phyloP scores from a whole-genome alignment of 305 asterid species.

The Plantago lanceolata region DNA sequence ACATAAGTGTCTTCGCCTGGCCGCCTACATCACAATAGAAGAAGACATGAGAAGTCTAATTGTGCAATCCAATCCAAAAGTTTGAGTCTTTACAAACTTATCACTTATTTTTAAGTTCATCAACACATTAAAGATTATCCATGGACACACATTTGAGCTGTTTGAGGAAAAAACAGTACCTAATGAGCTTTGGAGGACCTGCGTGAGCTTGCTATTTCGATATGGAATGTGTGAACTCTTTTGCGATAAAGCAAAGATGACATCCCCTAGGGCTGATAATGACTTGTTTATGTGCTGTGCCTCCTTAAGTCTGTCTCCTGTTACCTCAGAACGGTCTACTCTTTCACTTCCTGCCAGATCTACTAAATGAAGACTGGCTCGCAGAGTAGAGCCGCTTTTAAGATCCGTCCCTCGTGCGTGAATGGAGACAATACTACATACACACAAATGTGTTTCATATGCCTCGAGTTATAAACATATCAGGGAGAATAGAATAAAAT shows the following conservation, averaged over 20 bases:
- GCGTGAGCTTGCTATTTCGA: constrained; percentile 84
- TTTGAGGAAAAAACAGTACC: constrained; percentile 33
- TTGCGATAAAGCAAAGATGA: constrained; percentile 72
- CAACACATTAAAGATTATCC: not conserved
- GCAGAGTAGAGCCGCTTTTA: constrained; percentile 51
- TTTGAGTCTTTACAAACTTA: no score
- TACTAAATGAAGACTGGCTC: constrained; percentile 77
- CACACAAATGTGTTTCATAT: constrained; percentile 13
- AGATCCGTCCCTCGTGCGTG: constrained; percentile 55
- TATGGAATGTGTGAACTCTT: constrained; percentile 70
- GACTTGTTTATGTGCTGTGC: constrained; percentile 84
- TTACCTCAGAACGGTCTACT: constrained; percentile 83
- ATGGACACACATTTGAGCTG: not conserved
- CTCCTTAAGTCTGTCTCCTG: constrained; percentile 76
- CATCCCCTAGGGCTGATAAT: constrained; percentile 77
- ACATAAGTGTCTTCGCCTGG: constrained; percentile 79
- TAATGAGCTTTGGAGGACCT: constrained; percentile 78
- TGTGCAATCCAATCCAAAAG: not conserved
- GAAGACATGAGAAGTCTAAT: not conserved
- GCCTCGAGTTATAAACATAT: not conserved
- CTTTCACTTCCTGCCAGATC: constrained; percentile 92
- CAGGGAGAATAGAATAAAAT: no score
- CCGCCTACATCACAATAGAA: constrained; percentile 43
- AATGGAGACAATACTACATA: constrained; percentile 57
- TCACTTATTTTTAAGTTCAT: no score